Conservation (phyloP, 192 early-diverging fungal genomes). For the Pilobolus umbonatus region DNA sequence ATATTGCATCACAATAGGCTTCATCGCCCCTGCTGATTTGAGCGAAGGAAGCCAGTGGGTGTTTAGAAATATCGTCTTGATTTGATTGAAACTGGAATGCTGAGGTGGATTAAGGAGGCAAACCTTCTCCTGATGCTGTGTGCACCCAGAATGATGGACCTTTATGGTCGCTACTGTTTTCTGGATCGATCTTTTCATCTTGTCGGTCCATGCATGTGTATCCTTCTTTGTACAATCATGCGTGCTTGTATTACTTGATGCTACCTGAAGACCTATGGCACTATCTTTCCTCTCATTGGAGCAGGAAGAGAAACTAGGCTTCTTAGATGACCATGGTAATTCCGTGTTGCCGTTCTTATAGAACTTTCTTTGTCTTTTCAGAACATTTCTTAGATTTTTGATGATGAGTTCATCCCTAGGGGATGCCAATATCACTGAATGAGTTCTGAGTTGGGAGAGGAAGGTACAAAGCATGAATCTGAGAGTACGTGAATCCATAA, state of each 20-base stretch:
- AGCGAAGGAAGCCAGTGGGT: neutral
- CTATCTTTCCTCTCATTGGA: conserved; percentile 21
- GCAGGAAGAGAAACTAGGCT: neutral
- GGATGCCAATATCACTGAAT: conserved; percentile 35
- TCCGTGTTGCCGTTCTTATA: neutral
- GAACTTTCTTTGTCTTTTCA: conserved; percentile 38
- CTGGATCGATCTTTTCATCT: conserved; percentile 25
- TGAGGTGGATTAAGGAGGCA: too few relatives aligned
- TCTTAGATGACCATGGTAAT: neutral
- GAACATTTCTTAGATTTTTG: conserved; percentile 35
- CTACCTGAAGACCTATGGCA: conserved; percentile 13
- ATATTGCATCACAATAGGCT: conserved; percentile 41
- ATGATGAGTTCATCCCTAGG: conserved; percentile 44
- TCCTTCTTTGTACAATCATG: too few relatives aligned
- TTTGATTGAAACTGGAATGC: too few relatives aligned
- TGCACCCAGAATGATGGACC: too few relatives aligned
- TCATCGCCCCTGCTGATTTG: conserved; percentile 9
- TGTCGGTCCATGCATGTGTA: conserved; percentile 27
- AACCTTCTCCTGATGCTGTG: too few relatives aligned
- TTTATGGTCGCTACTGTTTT: conserved; percentile 25
- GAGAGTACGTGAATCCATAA: conserved; percentile 38
- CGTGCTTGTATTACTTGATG: conserved; percentile 19
- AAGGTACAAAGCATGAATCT: conserved; percentile 46
- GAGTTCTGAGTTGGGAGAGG: conserved; percentile 35
- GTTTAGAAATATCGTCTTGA: too few relatives aligned